A percentile compares a stretch with the other conserved stretches of the same genome.
These are phyloP conservation scores for Piloderma croceum DNA, from an alignment of 768 basidiomycete species.

Conservation along the genomic window DNA sequence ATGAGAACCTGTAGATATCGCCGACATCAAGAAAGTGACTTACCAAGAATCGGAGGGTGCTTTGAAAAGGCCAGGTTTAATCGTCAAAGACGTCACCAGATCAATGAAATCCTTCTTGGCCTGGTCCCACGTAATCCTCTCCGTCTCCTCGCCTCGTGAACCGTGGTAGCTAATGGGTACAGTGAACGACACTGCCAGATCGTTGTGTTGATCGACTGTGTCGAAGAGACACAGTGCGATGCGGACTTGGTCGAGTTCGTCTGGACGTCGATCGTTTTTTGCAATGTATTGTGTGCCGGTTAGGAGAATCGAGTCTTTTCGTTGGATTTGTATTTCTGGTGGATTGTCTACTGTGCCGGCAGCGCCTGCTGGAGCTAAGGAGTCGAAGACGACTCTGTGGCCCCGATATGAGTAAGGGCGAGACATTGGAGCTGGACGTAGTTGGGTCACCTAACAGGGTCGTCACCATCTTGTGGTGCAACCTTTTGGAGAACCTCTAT, in stretches of 20 bases:
- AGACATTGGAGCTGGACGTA: slow-evolving; percentile 44
- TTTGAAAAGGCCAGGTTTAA: no score
- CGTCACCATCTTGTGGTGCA: no score
- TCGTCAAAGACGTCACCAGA: slow-evolving; percentile 55
- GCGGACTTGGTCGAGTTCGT: slow-evolving; percentile 60
- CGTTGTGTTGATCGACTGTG: slow-evolving; percentile 60
- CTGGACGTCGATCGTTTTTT: slow-evolving; percentile 72
- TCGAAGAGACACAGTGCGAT: slow-evolving; percentile 82
- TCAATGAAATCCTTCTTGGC: slow-evolving; percentile 46
- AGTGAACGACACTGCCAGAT: slow-evolving; percentile 83
- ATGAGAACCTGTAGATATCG: no score
- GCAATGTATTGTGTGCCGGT: slow-evolving; percentile 63
- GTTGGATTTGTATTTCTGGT: slow-evolving; percentile 37
- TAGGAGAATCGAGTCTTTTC: slow-evolving; percentile 45
- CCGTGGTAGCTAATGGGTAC: slow-evolving; percentile 65
- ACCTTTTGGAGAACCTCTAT: slow-evolving; percentile 82
- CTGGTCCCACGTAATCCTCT: no score
- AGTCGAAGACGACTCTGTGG: slow-evolving; percentile 84
- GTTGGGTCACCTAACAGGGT: slow-evolving; percentile 54
- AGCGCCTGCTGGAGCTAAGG: no score
- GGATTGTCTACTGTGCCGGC: no score
- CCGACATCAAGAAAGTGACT: no score
- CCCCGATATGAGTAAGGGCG: slow-evolving; percentile 4
- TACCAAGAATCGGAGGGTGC: no score
- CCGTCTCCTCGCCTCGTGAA: no score